Evolutionary conservation across 1,284 basidiomycete species (phyloP).

Genomic region (Marasmius tenuissimus): DNA sequence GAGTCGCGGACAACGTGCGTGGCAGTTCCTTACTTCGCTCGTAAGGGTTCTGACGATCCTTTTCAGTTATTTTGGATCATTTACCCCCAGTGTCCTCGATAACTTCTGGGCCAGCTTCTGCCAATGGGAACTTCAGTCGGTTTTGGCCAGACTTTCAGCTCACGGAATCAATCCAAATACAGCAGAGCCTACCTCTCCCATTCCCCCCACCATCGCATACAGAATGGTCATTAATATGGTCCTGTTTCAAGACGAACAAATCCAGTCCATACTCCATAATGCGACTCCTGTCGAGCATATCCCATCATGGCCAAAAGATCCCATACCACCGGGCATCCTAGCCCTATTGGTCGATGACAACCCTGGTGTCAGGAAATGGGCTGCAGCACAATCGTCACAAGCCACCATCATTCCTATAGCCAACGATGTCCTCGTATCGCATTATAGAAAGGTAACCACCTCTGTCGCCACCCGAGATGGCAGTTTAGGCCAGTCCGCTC

Average conservation of each 20-base stretch:
- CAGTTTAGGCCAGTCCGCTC: not conserved
- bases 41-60: not conserved
- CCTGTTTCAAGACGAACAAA: constrained; percentile 51
- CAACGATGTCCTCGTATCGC: constrained; percentile 41
- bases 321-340: constrained; percentile 59
- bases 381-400: constrained; percentile 41
- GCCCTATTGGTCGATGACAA: constrained; percentile 56
- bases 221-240: constrained; percentile 67
- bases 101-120: constrained; percentile 69
- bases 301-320: constrained; percentile 55
- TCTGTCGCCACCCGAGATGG: constrained; percentile 14
- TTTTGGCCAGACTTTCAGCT: constrained; percentile 44
- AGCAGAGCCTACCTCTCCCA: constrained; percentile 15
- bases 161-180: constrained; percentile 30
- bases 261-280: constrained; percentile 46
- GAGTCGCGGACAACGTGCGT: constrained; percentile 70
- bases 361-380: constrained; percentile 57
- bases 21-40: constrained; percentile 1
- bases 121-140: constrained; percentile 59
- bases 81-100: constrained; percentile 44
- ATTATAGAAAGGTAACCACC: constrained; percentile 44
- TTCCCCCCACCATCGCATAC: constrained; percentile 55
- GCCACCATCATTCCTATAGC: constrained; percentile 47
- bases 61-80: constrained; percentile 67
- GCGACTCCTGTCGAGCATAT: constrained; percentile 36